Evolutionary conservation across 179 eudicot species (phyloP).

Genomic region (Beta lomatogona): DNA sequence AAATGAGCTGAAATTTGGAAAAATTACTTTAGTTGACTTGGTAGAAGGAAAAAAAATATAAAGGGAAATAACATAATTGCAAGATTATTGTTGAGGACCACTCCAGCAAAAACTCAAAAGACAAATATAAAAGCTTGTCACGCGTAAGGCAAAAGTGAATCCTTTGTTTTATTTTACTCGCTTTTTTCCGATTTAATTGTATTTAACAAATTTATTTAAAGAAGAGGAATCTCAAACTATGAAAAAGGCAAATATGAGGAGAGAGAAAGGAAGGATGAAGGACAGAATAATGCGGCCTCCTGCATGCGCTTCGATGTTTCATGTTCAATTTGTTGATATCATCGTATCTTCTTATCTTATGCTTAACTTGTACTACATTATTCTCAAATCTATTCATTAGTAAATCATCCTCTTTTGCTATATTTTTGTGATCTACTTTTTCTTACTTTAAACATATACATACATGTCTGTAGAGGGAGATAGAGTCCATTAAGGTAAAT

Average conservation of each 20-base stretch:
- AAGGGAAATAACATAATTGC: constrained; percentile 25
- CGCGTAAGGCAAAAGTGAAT: constrained; percentile 38
- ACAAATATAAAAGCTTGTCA: constrained; percentile 35
- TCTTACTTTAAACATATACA: too few relatives aligned
- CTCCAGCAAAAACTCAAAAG: constrained; percentile 25
- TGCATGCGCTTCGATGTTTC: constrained; percentile 37
- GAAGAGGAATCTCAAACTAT: constrained; percentile 39
- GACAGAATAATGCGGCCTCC: constrained; percentile 36
- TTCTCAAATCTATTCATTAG: constrained; percentile 25
- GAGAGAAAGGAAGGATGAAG: constrained; percentile 2
- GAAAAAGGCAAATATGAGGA: constrained; percentile 27
- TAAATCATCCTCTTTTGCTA: constrained; percentile 25
- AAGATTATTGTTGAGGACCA: constrained; percentile 35
- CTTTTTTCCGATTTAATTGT: neutral
- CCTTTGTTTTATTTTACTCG: constrained; percentile 10
- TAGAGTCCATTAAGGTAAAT: too few relatives aligned
- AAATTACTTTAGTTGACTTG: constrained; percentile 29
- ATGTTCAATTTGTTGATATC: neutral
- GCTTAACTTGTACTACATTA: constrained; percentile 40
- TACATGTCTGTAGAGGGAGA: too few relatives aligned
- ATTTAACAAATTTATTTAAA: neutral
- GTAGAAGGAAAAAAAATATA: neutral
- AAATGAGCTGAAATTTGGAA: neutral
- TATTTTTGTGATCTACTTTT: neutral
- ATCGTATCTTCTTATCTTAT: constrained; percentile 29